These are phyloP conservation scores for Oxyria digyna DNA, from an alignment of 148 eudicot genomes.

Conservation along the genomic window DNA sequence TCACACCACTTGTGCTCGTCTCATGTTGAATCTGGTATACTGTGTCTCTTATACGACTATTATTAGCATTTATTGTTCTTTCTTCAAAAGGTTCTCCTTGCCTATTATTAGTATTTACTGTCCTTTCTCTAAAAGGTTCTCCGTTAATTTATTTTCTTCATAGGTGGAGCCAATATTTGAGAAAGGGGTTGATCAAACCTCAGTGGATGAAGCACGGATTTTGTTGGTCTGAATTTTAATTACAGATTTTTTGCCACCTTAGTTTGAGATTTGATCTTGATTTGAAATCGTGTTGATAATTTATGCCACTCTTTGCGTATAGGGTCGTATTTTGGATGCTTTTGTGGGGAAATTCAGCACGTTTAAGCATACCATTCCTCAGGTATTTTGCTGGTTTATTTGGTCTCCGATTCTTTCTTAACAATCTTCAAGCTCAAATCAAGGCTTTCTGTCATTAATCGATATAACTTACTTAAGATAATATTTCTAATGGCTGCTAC, in stretches of 20 bases:
- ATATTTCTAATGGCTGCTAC: neutral
- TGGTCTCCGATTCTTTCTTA: neutral
- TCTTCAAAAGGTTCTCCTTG: neutral
- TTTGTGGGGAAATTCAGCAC: slow-evolving; percentile 96
- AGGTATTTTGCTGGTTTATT: slow-evolving; percentile 28
- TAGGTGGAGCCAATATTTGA: slow-evolving; percentile 98
- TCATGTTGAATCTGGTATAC: slow-evolving; percentile 90
- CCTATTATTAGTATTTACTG: neutral
- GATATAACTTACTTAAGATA: neutral
- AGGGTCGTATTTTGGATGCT: slow-evolving; percentile 96
- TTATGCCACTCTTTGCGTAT: slow-evolving; percentile 10
- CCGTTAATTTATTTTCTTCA: neutral
- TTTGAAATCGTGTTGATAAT: slow-evolving; percentile 3
- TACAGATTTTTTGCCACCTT: neutral
- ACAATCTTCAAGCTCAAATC: neutral
- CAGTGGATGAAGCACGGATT: slow-evolving; percentile 91
- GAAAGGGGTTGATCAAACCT: slow-evolving; percentile 75
- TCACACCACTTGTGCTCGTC: slow-evolving; percentile 95
- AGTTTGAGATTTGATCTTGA: slow-evolving; percentile 1
- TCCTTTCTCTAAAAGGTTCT: neutral
- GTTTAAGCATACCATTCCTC: slow-evolving; percentile 83
- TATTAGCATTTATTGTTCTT: neutral
- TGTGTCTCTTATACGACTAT: slow-evolving; percentile 2
- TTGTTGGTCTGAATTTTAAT: slow-evolving; percentile 45
- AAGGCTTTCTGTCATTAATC: neutral